Conservation (phyloP, 2,329 filamentous ascomycete genomes). For the Pseudogymnoascus sp. region DNA sequence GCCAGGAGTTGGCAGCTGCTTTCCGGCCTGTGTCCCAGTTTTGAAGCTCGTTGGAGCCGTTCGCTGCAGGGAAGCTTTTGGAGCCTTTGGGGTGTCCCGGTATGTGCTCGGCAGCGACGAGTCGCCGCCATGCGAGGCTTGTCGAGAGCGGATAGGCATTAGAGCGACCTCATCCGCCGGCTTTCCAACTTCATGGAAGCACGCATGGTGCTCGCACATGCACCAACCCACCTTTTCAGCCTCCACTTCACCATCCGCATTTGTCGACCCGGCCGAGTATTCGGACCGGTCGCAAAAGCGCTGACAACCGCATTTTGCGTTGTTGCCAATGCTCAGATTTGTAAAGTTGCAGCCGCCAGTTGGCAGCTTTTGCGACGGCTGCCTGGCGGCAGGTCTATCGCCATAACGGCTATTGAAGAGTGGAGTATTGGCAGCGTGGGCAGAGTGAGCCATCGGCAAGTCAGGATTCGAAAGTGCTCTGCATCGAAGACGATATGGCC, state of each 20-base stretch:
- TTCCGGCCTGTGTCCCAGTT: background rate
- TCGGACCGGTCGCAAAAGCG: constrained; percentile 42
- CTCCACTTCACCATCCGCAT: constrained; percentile 1
- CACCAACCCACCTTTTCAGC: constrained; percentile 28
- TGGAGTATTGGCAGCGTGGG: constrained; percentile 23
- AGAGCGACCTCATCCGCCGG: background rate
- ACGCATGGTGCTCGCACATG: constrained; percentile 49
- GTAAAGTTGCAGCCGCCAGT: constrained; percentile 44
- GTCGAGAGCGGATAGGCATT: background rate
- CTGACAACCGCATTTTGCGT: constrained; percentile 41
- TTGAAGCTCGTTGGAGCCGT: background rate
- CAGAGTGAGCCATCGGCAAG: constrained; percentile 24
- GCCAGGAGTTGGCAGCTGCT: background rate
- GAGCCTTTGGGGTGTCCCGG: background rate
- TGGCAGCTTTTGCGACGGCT: constrained; percentile 27
- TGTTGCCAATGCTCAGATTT: constrained; percentile 35
- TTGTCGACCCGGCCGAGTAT: background rate
- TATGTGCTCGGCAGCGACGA: constrained; percentile 5
- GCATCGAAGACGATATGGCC: background rate
- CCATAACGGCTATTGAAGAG: constrained; percentile 21
- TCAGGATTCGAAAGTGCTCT: background rate
- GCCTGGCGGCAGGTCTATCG: constrained; percentile 16
- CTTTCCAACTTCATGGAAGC: constrained; percentile 37
- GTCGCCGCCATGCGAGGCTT: background rate
- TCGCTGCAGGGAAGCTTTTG: background rate